Evolutionary conservation across 1,284 basidiomycete genomes (phyloP).

Genomic region (Porogramme epimiltina): DNA sequence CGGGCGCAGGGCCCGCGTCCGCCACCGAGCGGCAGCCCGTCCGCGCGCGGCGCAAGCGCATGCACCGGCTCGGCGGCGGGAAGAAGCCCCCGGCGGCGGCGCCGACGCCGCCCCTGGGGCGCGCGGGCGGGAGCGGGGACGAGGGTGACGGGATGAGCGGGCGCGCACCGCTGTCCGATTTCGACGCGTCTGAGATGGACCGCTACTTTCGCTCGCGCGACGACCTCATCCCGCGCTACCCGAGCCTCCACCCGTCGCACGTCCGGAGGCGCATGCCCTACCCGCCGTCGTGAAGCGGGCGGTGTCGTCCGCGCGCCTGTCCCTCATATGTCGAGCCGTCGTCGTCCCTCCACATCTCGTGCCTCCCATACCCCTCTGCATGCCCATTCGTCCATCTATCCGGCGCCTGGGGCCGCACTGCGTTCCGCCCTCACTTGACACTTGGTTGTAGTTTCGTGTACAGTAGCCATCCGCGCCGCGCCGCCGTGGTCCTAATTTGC

Average conservation of each 20-base stretch:
- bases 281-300: constrained; percentile 11
- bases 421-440: constrained; percentile 1
- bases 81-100: constrained; percentile 35
- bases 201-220: constrained; percentile 67
- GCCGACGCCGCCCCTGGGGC: constrained; percentile 9
- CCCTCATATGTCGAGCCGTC: not conserved
- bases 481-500: constrained; percentile 17
- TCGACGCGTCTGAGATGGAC: constrained; percentile 77
- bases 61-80: constrained; percentile 64
- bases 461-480: constrained; percentile 18
- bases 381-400: not conserved
- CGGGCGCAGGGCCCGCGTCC: constrained; percentile 29
- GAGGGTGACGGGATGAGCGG: constrained; percentile 27
- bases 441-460: constrained; percentile 17
- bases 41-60: constrained; percentile 80
- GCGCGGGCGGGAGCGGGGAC: not conserved
- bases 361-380: not conserved
- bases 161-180: constrained; percentile 55
- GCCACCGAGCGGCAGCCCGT: constrained; percentile 50
- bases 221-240: constrained; percentile 36
- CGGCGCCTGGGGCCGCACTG: too few relatives aligned
- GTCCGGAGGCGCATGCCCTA: constrained; percentile 30
- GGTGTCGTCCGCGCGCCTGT: not conserved
- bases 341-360: not conserved
- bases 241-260: constrained; percentile 30